Evolutionary conservation across 371 early-diverging fungal species (phyloP).

Genomic region (Mortierella sp.): DNA sequence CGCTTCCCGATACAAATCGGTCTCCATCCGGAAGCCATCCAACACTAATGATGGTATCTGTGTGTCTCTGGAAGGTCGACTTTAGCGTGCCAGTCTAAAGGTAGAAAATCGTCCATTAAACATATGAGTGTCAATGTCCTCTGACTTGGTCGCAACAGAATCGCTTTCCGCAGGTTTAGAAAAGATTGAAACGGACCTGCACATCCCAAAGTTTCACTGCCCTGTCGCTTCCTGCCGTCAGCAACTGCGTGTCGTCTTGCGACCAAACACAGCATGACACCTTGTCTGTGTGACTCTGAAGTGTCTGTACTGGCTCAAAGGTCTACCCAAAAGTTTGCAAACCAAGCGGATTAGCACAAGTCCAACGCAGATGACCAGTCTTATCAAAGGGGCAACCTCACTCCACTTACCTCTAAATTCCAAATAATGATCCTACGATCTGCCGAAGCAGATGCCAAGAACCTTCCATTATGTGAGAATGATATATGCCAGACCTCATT

Average conservation of each 20-base stretch:
- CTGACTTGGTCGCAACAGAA: no score
- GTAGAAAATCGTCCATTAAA: no score
- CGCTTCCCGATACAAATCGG: conserved; percentile 48
- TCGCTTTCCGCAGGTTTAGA: no score
- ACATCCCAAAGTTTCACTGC: conserved; percentile 86
- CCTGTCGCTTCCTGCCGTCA: conserved; percentile 86
- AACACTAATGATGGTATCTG: conserved; percentile 26
- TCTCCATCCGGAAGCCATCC: conserved; percentile 49
- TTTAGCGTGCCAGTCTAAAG: conserved; percentile 24
- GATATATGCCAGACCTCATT: conserved; percentile 97
- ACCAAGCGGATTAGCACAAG: background rate
- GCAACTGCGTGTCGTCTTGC: conserved; percentile 79
- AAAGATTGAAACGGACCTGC: conserved; percentile 57
- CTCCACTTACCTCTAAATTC: conserved; percentile 70
- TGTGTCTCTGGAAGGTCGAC: conserved; percentile 36
- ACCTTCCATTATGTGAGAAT: conserved; percentile 88
- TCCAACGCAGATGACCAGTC: no score
- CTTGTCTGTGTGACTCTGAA: conserved; percentile 71
- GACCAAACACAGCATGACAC: conserved; percentile 91
- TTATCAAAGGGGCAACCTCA: no score
- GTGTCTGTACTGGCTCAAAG: conserved; percentile 57
- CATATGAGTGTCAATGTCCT: background rate
- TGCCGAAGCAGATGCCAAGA: conserved; percentile 90
- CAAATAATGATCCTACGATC: conserved; percentile 91
- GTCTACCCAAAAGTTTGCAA: conserved; percentile 50